Percentiles rank a stretch among this genome's conserved stretches.
phyloP scores from a whole-genome alignment of 2,329 filamentous ascomycete species.

The Teratosphaeria zuluensis region DNA sequence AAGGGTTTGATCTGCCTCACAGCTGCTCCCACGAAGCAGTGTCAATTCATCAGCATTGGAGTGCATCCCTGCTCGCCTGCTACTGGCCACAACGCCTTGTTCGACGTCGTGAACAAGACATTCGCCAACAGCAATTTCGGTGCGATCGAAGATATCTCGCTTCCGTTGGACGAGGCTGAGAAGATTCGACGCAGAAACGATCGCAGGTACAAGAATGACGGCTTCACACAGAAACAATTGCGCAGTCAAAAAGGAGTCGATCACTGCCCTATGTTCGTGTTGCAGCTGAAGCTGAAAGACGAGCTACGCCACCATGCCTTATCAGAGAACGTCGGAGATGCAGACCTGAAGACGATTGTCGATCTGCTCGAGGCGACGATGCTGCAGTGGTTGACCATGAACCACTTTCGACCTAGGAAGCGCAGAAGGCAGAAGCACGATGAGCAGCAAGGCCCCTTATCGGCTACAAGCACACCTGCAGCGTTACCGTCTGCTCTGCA shows the following conservation, averaged over 20 bases:
- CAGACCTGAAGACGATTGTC: constrained; percentile 43
- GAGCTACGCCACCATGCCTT: not conserved
- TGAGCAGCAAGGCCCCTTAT: constrained; percentile 1
- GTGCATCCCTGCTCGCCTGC: constrained; percentile 53
- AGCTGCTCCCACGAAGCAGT: constrained; percentile 59
- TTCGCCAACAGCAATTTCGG: constrained; percentile 75
- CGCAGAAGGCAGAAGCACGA: constrained; percentile 10
- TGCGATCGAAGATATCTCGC: constrained; percentile 36
- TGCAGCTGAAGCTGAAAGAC: constrained; percentile 41
- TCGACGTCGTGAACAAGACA: constrained; percentile 65
- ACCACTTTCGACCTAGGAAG: constrained; percentile 54
- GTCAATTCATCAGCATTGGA: constrained; percentile 76
- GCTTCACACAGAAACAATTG: constrained; percentile 43
- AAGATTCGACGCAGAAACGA: constrained; percentile 28
- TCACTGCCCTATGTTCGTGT: constrained; percentile 78
- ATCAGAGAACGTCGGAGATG: constrained; percentile 12
- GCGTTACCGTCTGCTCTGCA: not conserved
- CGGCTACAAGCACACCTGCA: not conserved
- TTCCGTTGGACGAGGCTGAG: constrained; percentile 27
- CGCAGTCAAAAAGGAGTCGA: constrained; percentile 59
- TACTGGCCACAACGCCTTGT: constrained; percentile 55
- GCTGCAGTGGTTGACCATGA: constrained; percentile 63
- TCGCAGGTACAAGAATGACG: constrained; percentile 36
- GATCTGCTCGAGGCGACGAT: constrained; percentile 61
- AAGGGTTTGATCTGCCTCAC: constrained; percentile 61